Evolutionary conservation across 441 rosid genomes (phyloP), one percentile per base, ranked within the genome.

Genomic region (Erodium trifolium): DNA sequence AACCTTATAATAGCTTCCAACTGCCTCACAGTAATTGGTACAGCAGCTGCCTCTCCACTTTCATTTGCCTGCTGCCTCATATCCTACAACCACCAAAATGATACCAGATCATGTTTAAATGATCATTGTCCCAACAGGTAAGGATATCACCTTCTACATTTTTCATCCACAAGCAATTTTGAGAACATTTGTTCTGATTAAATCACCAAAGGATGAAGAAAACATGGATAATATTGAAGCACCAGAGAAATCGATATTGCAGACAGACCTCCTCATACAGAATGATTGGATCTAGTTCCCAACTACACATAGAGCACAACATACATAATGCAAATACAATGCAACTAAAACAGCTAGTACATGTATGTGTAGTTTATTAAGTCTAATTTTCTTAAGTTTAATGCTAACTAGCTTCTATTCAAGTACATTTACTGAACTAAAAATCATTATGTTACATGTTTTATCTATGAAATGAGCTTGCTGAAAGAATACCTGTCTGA

Each of bases 11-110:
- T 91, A 69, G 97, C 97, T 85, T 91, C 97, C 68, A 88, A 88
- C 81, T 93, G 97, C 84, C 99, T 88, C 51, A 93, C 99, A 55
- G 97, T 91, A 60, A 93, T 90, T 70, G 99, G 99, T 67, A 88
- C 88, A 8, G 90, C 88, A 49, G 95, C 82, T 74, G 90, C 89
- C 83, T 90, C 97, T 70, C 99, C 97, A 0, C 93, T 87, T 79
- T 93, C 99, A 81, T 93, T 88, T 70, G 93, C 91, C 77, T 90
- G 91, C 84, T 82, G 90, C 81, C 96, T 88, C 99, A 90, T 93
- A 77, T 82, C 91, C 97, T 93, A 76, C 64, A 74, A 68, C 14
- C 68, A 65, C 34, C 67, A 68, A 47, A 49, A 49, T 49, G 57
- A 6, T 10, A 49, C 13, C 57, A 49, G 13, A 49, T 49, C 16